Base-by-base conservation (phyloP, 2,329 filamentous ascomycete species). In the Simplicillium aogashimaense region DNA sequence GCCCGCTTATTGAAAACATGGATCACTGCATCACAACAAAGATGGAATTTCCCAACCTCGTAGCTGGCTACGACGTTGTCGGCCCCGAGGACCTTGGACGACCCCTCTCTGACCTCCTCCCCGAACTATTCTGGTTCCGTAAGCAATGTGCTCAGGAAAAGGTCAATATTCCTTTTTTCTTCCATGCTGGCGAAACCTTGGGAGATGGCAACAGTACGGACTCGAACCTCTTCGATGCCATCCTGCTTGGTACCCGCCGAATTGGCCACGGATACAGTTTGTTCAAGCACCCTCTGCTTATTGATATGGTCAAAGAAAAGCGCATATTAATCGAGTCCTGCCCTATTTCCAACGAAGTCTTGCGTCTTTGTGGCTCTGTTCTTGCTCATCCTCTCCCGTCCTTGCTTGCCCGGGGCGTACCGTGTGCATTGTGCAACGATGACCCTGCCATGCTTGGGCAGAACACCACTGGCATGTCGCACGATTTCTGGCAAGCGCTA, bases 401-500 rank as follows among this genome's bases (percentile, higher is more conserved):
- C 0, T 72, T 97, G 1, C 69, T 97, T 4, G 81, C 90, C 1
- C 78, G 88, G 34, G 90, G 90, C 18, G 86, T 97, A 1, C 61
- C 85, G 5, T 90, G 88, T 52, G 78, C 82, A 10, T 74, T 98
- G 9, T 87, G 82, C 65, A 95, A 95, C 55, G 90, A 95, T 56
- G 88, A 95, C 55, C 89, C 88, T 1, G 86, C 84, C 1, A 86
- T 95, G 53, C 70, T 95, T 6, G 89, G 89, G 8, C 86, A 94
- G 53, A 85, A 85, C 42, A 77, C 74, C 7, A 83, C 80, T 18
- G 87, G 86, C 30, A 81, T 92, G 72, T 90, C 84, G 2, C 86
- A 94, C 60, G 88, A 95, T 62, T 95, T 94, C 61, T 95, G 87
- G 86, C 87, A 94, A 60, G 83, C 85, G 2, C 66, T 95, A 15